These are phyloP conservation scores for Fusarium albosuccineum DNA, from an alignment of 2,329 filamentous ascomycete genomes.

Conservation along the genomic window DNA sequence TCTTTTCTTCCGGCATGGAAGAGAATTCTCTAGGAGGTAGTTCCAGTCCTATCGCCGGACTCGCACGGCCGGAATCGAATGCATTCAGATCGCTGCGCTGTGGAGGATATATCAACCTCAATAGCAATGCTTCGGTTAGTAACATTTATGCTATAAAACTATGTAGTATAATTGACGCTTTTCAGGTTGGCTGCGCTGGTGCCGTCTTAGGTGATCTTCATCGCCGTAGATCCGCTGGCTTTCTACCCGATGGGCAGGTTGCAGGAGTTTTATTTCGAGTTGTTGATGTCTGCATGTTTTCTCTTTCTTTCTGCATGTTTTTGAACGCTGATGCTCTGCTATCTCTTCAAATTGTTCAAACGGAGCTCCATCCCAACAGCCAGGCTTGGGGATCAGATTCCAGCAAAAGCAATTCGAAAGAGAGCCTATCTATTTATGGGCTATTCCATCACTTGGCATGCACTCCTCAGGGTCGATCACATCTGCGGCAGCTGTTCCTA, in stretches of 20 bases:
- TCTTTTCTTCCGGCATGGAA: constrained; percentile 37
- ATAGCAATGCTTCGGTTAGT: constrained; percentile 76
- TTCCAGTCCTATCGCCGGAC: constrained; percentile 56
- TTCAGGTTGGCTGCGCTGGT: constrained; percentile 83
- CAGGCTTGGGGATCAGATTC: constrained; percentile 73
- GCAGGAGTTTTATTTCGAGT: constrained; percentile 68
- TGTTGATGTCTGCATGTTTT: constrained; percentile 79
- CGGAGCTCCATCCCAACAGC: constrained; percentile 85
- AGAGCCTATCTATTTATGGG: constrained; percentile 86
- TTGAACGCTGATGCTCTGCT: constrained; percentile 83
- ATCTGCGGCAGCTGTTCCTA: constrained; percentile 84
- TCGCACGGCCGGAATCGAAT: constrained; percentile 60
- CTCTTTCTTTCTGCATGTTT: constrained; percentile 76
- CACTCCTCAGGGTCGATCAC: constrained; percentile 82
- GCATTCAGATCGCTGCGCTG: constrained; percentile 75
- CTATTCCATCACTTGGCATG: constrained; percentile 81
- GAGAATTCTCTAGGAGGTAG: constrained; percentile 9
- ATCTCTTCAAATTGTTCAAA: constrained; percentile 86
- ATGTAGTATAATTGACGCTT: constrained; percentile 19
- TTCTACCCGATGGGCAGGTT: constrained; percentile 70
- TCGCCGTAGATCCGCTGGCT: constrained; percentile 68
- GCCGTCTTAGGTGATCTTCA: constrained; percentile 85
- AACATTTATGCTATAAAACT: neutral
- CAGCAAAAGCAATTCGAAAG: constrained; percentile 73
- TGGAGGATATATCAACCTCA: constrained; percentile 78